A percentile compares a stretch with the other conserved stretches of the same genome.
Conservation (phyloP, 2,329 filamentous ascomycete species). For the Verticillium albo-atrum region DNA sequence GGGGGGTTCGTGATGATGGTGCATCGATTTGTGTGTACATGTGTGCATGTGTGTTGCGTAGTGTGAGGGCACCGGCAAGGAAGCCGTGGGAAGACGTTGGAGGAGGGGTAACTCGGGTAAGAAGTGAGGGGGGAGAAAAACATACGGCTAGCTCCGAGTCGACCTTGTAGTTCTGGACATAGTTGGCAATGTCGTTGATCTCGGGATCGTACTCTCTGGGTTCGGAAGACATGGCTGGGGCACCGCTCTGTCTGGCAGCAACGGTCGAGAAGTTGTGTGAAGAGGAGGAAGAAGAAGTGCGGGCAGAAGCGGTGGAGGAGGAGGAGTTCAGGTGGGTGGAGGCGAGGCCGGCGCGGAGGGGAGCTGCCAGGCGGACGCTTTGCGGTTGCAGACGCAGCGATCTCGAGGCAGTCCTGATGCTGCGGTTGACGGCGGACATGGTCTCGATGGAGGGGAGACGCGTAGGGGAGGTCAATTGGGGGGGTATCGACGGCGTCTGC, state of each 20-base stretch:
- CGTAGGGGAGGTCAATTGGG: constrained; percentile 7
- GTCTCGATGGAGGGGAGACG: constrained; percentile 2
- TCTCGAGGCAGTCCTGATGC: constrained; percentile 50
- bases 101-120: constrained; percentile 11
- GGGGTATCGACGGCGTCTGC: background rate
- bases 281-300: constrained; percentile 24
- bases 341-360: constrained; percentile 29
- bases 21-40: too few species aligned
- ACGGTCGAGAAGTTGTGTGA: constrained; percentile 46
- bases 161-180: constrained; percentile 88
- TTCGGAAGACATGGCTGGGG: constrained; percentile 45
- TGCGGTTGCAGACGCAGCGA: constrained; percentile 44
- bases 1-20: constrained; percentile 10
- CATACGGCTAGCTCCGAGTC: constrained; percentile 89
- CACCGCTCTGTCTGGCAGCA: constrained; percentile 39
- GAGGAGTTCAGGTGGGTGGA: constrained; percentile 25
- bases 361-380: constrained; percentile 29
- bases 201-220: constrained; percentile 76
- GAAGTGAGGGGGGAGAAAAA: constrained; percentile 14
- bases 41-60: background rate
- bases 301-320: constrained; percentile 17
- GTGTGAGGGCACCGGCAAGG: background rate
- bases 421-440: constrained; percentile 53
- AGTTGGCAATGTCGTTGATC: constrained; percentile 91
- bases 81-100: constrained; percentile 2